Evolutionary conservation across 345 rosid species (phyloP), one percentile per base, ranked within the genome.

Genomic region (Populus tremula): DNA sequence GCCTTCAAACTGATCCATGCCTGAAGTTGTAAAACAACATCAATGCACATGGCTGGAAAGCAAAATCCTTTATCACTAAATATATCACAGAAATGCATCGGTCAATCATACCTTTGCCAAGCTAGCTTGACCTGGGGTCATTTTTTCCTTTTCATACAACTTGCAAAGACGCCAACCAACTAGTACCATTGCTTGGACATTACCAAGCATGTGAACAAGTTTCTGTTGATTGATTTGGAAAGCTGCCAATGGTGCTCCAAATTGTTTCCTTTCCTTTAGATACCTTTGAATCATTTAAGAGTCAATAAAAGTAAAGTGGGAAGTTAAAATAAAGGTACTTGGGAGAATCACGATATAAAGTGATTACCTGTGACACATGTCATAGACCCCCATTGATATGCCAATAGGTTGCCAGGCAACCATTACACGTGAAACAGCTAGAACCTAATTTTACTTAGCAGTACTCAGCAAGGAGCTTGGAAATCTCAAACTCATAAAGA

Each of bases 391-490:
- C 99, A 93, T 96, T 38, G 96, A 87, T 83, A 96, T 78, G 65
- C 99, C 99, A 33, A 93, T 89, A 69, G 98, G 97, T 70, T 93
- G 98, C 99, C 99, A 96, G 27, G 98, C 86, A 65, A 96, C 99
- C 85, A 92, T 92, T 41, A 96, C 93, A 29, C 97, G 98, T 53
- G 98, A 96, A 50, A 96, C 95, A 76, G 97, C 98, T 63, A 96
- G 87, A 50, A 96, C 98, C 98, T 93, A 80, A 1, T 36, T 41
- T 56, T 43, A 9, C 5, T 69, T 43, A 76, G 72, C 72, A 78
- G 69, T 36, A 68, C 59, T 76, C 75, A 64, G 27, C 13, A 64
- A 41, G 39, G 47, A 69, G 33, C 6, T 39, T 64, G 50, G 27
- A 21, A 64, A 71, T 47, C 31, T 77, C 69, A 31, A 62, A 23